These are phyloP conservation scores for Sarocladium brachiariae DNA, from an alignment of 2,329 filamentous ascomycete species.

Conservation along the genomic window DNA sequence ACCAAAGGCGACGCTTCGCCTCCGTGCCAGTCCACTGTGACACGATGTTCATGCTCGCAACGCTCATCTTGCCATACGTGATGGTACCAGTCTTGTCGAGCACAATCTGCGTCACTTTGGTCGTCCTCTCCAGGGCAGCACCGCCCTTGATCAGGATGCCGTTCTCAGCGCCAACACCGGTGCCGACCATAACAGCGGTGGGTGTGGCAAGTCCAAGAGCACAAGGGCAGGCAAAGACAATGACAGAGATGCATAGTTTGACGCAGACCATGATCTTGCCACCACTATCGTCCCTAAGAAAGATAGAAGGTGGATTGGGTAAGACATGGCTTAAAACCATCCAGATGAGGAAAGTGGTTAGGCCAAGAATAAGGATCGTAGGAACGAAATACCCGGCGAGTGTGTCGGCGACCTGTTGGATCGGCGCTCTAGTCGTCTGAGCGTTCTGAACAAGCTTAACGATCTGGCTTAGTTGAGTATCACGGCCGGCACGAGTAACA, in stretches of 20 bases:
- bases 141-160: slow-evolving; percentile 98
- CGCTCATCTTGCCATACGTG: slow-evolving; percentile 92
- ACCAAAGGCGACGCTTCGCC: slow-evolving; percentile 73
- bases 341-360: slow-evolving; percentile 83
- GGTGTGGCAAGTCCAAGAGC: slow-evolving; percentile 93
- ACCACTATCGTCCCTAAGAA: slow-evolving; percentile 70
- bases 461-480: slow-evolving; percentile 96
- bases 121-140: slow-evolving; percentile 82
- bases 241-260: slow-evolving; percentile 96
- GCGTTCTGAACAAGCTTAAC: slow-evolving; percentile 97
- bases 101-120: slow-evolving; percentile 82
- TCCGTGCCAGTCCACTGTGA: slow-evolving; percentile 63
- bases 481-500: slow-evolving; percentile 84
- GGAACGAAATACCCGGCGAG: slow-evolving; percentile 94
- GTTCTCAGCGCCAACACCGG: slow-evolving; percentile 90
- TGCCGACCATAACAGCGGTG: slow-evolving; percentile 97
- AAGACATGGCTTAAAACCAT: slow-evolving; percentile 90
- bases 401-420: slow-evolving; percentile 84
- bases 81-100: slow-evolving; percentile 96
- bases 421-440: slow-evolving; percentile 88
- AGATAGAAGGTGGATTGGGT: slow-evolving; percentile 78
- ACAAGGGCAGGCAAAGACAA: slow-evolving; percentile 96
- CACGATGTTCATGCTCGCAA: slow-evolving; percentile 63
- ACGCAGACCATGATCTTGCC: slow-evolving; percentile 95
- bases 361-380: slow-evolving; percentile 74